Base-by-base conservation (phyloP, 2,329 filamentous ascomycete genomes). In the Fusarium pseudocircinatum region DNA sequence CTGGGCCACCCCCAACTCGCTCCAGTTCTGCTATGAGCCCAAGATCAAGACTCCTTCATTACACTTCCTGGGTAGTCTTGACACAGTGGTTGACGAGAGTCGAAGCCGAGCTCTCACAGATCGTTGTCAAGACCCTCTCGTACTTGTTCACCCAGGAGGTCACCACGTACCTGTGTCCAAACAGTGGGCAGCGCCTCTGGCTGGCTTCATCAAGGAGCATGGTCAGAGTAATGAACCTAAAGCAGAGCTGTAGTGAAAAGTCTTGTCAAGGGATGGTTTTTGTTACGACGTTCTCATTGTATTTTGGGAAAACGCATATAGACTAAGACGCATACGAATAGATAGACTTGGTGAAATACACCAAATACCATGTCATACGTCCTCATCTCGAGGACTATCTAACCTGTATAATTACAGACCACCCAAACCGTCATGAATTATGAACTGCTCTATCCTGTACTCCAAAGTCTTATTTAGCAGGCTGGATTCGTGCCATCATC, bases 401-500 rank as follows among this genome's bases (percentile, higher is more conserved):
- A 82, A 80, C 76, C 75, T 82, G 77, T 81, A 80, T 78, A 76
- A 77, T 77, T 81, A 81, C 79, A 81, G 74, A 76, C 75, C 73
- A 69, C 72, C 72, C 74, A 75, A 65, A 65, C 73, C 77, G 72
- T 79, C 74, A 78, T 77, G 67, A 77, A 76, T 75, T 63, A 72
- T 72, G 61, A 62, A 74, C 64, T 68, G 74, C 56, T 78, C 69
- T 72, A 73, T 58, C 59, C 61, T 49, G 39, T 68, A 52, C 34
- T 77, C 75, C 81, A 81, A 79, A 82, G 79, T 62, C 82, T 80
- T 67, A 81, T 82, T 56, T 74, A 26, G 83, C 84, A 11, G 94
- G 94, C 83, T 96, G 92, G 79, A 99, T 98, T 67, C 95, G 90
- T 44, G 96, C 96, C 96, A 99, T 99, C 96, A 99, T 99, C 88